These are phyloP conservation scores for Ilyonectria mors-panacis DNA, from an alignment of 2,329 filamentous ascomycete genomes.

Conservation along the genomic window DNA sequence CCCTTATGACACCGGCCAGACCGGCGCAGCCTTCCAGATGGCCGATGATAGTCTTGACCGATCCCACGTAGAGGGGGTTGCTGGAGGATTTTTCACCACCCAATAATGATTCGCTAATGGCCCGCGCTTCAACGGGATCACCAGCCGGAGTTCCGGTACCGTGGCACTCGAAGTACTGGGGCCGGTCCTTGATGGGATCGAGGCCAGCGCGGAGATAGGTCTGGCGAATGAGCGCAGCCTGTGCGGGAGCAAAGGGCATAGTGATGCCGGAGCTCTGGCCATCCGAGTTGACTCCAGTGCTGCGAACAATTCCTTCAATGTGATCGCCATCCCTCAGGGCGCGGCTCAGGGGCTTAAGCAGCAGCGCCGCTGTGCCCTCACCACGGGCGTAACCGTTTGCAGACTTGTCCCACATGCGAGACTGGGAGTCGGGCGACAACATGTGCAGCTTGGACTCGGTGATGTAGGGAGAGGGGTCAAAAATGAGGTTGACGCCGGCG, in stretches of 20 bases:
- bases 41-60: slow-evolving; percentile 64
- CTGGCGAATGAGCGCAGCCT: slow-evolving; percentile 54
- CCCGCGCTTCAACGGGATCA: slow-evolving; percentile 65
- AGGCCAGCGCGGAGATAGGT: slow-evolving; percentile 57
- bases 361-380: slow-evolving; percentile 26
- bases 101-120: slow-evolving; percentile 59
- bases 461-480: slow-evolving; percentile 34
- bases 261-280: slow-evolving; percentile 56
- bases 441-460: slow-evolving; percentile 60
- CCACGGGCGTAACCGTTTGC: slow-evolving; percentile 31
- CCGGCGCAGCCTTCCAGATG: slow-evolving; percentile 65
- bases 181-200: slow-evolving; percentile 50
- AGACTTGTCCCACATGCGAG: slow-evolving; percentile 32
- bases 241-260: slow-evolving; percentile 60
- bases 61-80: slow-evolving; percentile 54
- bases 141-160: slow-evolving; percentile 53
- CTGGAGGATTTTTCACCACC: slow-evolving; percentile 17
- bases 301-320: slow-evolving; percentile 64
- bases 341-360: slow-evolving; percentile 27
- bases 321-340: slow-evolving; percentile 63
- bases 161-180: slow-evolving; percentile 61
- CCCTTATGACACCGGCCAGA: slow-evolving; percentile 64
- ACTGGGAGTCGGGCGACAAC: slow-evolving; percentile 35
- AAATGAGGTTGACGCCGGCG: slow-evolving; percentile 54
- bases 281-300: slow-evolving; percentile 66